Conservation (phyloP, 345 rosid species). For the Alliaria petiolata region DNA sequence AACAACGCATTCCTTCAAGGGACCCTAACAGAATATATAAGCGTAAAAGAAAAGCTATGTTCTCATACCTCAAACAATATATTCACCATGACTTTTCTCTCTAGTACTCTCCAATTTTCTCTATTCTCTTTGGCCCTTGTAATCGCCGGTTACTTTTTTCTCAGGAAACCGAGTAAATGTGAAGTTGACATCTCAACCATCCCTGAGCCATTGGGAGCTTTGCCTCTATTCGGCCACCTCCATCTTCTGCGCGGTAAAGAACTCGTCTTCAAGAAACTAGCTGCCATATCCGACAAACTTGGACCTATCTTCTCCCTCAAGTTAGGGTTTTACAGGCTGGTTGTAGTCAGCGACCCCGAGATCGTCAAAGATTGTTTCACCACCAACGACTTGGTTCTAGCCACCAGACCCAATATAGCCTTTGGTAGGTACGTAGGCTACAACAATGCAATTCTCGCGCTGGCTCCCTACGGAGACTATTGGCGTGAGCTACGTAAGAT, state of each 20-base stretch:
- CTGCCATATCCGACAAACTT: conserved; percentile 38
- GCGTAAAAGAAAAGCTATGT: not conserved
- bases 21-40: too few relatives aligned
- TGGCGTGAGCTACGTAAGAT: conserved; percentile 68
- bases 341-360: conserved; percentile 48
- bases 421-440: conserved; percentile 58
- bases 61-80: not conserved
- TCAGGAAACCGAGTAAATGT: not conserved
- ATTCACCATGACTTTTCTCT: conserved; percentile 17
- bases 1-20: too few relatives aligned
- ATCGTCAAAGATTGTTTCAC: conserved; percentile 47
- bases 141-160: conserved; percentile 9
- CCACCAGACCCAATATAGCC: conserved; percentile 49
- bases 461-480: conserved; percentile 59
- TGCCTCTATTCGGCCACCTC: conserved; percentile 67
- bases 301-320: conserved; percentile 60
- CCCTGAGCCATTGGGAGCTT: conserved; percentile 53
- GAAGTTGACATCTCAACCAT: conserved; percentile 6
- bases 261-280: conserved; percentile 44
- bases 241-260: conserved; percentile 38
- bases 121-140: conserved; percentile 15
- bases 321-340: conserved; percentile 35
- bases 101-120: not conserved
- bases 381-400: conserved; percentile 47
- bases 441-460: conserved; percentile 41